Base-by-base conservation (phyloP, 768 basidiomycete genomes). In the Mycena latifolia region DNA sequence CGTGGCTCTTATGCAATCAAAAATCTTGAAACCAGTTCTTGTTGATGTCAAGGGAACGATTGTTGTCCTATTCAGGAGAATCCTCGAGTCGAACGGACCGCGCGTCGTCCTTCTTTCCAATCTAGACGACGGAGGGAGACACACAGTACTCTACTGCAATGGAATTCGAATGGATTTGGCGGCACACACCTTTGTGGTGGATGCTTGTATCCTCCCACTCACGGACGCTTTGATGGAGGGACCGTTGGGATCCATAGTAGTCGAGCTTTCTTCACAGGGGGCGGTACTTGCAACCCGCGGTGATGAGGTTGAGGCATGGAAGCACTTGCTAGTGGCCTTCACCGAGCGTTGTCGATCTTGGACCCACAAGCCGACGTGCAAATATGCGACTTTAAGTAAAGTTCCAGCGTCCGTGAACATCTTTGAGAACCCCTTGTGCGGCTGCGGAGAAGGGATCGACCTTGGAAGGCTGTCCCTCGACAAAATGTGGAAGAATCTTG, bases 301-400 rank as follows among this genome's bases (percentile, higher is more conserved):
- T 11, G 76, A 72, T 7, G 80, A 78, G 66, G 69, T 75, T 45
- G 62, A 64, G 45, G 77, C 77, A 1, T 85, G 83, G 84, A 79
- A 81, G 47, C 72, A 80, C 58, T 73, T 84, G 12, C 72, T 84
- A 1, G 82, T 82, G 5, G 72, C 76, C 9, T 61, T 80, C 28
- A 74, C 76, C 14, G 83, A 84, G 61, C 77, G 81, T 43, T 82
- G 80, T 43, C 77, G 80, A n/a, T 71, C 71, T 0, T 84, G 82
- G 83, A 67, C 47, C 4, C 83, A 85, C 71, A 67, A 59, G 25
- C 28, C 67, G 4, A 72, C 72, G 29, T 85, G 84, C 73, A 81
- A 80, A 66, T 85, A 84, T 68, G 29, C 45, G 18, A 15, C 17
- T 27, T 66, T 24, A 18, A 59, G 43, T 15, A 39, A 51, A 29